Evolutionary conservation across 164 flowering plant genomes (phyloP).

Genomic region (Vitis rotundifolia): DNA sequence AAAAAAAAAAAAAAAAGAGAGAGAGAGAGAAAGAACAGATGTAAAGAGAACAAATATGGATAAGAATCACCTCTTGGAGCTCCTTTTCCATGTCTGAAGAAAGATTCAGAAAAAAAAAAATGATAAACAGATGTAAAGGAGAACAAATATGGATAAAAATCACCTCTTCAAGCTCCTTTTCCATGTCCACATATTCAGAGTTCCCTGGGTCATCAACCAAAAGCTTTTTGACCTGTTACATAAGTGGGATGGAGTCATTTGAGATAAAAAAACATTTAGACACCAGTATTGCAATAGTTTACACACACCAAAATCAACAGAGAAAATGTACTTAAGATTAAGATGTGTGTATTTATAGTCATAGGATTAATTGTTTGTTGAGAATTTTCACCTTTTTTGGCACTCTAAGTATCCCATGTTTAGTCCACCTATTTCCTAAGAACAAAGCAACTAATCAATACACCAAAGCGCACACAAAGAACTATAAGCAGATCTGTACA

Average conservation of each 20-base stretch:
- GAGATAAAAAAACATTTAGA: not conserved
- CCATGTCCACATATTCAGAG: conserved; percentile 91
- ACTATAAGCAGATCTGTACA: too few relatives aligned
- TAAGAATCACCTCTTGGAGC: too few relatives aligned
- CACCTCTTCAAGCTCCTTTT: conserved; percentile 92
- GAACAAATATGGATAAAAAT: conserved; percentile 6
- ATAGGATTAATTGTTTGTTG: too few relatives aligned
- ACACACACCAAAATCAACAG: not conserved
- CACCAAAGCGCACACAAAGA: too few relatives aligned
- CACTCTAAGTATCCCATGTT: too few relatives aligned
- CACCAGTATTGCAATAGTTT: not conserved
- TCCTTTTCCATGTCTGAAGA: too few relatives aligned
- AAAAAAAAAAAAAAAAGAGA: not conserved
- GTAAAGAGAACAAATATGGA: not conserved
- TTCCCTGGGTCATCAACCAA: conserved; percentile 82
- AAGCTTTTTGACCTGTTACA: conserved; percentile 60
- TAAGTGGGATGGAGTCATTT: conserved; percentile 2
- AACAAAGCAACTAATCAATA: too few relatives aligned
- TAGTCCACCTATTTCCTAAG: too few relatives aligned
- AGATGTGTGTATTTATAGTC: too few relatives aligned
- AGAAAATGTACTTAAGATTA: not conserved
- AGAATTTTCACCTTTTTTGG: too few relatives aligned
- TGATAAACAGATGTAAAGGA: too few relatives aligned
- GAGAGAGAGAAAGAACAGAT: not conserved
- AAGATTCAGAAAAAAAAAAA: too few relatives aligned